These are phyloP conservation scores for Podospora bellae-mahoneyi DNA, from an alignment of 495 filamentous ascomycete genomes.

Conservation along the genomic window DNA sequence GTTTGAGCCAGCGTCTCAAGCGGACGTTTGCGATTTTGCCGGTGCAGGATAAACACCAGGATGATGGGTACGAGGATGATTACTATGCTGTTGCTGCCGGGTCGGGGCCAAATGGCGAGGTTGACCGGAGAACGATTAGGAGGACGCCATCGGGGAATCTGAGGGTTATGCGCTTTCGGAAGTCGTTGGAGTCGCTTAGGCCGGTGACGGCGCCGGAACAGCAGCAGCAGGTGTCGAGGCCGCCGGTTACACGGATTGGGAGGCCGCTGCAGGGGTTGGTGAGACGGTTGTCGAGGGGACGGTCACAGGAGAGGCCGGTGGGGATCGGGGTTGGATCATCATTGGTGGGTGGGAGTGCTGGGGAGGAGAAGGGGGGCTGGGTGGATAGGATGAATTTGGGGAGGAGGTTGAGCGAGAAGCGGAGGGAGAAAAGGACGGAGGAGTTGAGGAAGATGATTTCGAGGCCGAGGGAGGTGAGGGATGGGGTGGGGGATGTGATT, in stretches of 20 bases:
- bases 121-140: conserved; percentile 48
- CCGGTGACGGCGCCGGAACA: conserved; percentile 17
- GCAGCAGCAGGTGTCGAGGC: conserved; percentile 19
- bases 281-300: neutral
- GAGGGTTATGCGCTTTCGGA: conserved; percentile 47
- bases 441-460: conserved; percentile 66
- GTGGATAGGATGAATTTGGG: conserved; percentile 46
- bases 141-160: conserved; percentile 49
- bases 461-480: conserved; percentile 46
- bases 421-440: conserved; percentile 62
- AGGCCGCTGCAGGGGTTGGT: neutral
- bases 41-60: conserved; percentile 32
- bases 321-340: conserved; percentile 5
- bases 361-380: conserved; percentile 33
- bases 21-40: conserved; percentile 54
- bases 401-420: conserved; percentile 56
- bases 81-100: conserved; percentile 32
- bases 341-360: neutral
- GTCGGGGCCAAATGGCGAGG: conserved; percentile 29
- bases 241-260: neutral
- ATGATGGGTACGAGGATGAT: conserved; percentile 32
- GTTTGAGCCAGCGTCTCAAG: conserved; percentile 45
- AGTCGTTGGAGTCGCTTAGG: conserved; percentile 40
- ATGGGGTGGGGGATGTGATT: conserved; percentile 53
- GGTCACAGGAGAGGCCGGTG: neutral